phyloP scores from a whole-genome alignment of 352 stramenopile species.

The Globisporangium irregulare region DNA sequence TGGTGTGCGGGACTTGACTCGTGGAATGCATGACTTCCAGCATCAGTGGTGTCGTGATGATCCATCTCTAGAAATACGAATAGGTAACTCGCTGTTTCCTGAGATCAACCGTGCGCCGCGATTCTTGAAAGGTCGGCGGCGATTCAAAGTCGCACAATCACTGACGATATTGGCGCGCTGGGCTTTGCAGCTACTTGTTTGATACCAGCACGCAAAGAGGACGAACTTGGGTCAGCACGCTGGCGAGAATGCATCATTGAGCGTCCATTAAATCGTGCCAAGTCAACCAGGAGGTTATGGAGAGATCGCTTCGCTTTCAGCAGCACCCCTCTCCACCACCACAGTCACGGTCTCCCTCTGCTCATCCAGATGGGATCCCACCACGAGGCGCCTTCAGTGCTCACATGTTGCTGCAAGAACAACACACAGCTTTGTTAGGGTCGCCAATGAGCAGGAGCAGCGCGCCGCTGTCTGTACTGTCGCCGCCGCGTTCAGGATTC shows the following conservation, averaged over 20 bases:
- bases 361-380: slow-evolving; percentile 18
- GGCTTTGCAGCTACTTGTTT: too few relatives aligned
- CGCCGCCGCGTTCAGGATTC: slow-evolving; percentile 10
- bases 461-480: not conserved
- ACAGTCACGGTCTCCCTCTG: not conserved
- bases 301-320: not conserved
- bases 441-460: not conserved
- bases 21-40: not conserved
- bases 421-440: not conserved
- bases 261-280: not conserved
- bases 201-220: too few relatives aligned
- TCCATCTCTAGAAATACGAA: not conserved
- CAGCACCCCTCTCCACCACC: not conserved
- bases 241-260: too few relatives aligned
- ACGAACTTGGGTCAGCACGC: too few relatives aligned
- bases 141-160: not conserved
- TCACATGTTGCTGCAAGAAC: slow-evolving; percentile 21
- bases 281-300: not conserved
- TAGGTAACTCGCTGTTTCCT: not conserved
- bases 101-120: not conserved
- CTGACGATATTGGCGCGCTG: too few relatives aligned
- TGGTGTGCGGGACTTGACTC: not conserved
- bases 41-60: not conserved
- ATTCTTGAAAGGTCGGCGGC: not conserved
- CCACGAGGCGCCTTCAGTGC: slow-evolving; percentile 36